Percentiles rank a stretch among this genome's conserved stretches.
Evolutionary conservation across 495 filamentous ascomycete genomes (phyloP).

Genomic region (Neurospora intermedia): DNA sequence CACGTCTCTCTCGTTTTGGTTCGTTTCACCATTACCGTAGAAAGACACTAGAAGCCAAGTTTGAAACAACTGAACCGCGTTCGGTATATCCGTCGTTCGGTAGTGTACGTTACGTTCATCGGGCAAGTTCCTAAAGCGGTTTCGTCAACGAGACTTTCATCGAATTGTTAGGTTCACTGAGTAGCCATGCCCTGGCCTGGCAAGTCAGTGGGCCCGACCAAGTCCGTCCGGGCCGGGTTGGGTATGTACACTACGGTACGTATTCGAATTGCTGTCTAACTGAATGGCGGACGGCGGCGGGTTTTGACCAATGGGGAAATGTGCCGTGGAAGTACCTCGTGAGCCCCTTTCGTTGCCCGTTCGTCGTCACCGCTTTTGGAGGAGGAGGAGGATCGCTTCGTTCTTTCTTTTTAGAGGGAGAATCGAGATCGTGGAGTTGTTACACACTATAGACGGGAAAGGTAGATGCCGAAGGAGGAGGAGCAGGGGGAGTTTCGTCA

Average conservation of each 20-base stretch:
- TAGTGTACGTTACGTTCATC: background rate
- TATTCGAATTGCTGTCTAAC: background rate
- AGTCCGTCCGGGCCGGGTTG: background rate
- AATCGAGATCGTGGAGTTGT: background rate
- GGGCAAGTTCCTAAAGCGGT: background rate
- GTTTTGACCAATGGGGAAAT: too few relatives aligned
- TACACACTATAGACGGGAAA: too few relatives aligned
- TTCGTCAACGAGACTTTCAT: background rate
- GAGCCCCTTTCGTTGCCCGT: background rate
- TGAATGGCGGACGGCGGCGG: too few relatives aligned
- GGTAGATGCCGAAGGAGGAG: background rate
- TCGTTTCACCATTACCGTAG: background rate
- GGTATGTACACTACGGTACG: too few relatives aligned
- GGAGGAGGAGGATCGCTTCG: too few relatives aligned
- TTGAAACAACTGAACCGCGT: background rate
- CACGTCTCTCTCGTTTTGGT: background rate
- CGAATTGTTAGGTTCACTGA: background rate
- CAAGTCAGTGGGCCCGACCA: background rate
- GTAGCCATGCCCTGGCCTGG: background rate
- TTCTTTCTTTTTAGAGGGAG: too few relatives aligned
- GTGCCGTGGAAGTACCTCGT: too few relatives aligned
- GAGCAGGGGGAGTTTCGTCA: background rate
- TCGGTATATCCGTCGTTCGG: background rate
- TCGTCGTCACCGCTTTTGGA: background rate
- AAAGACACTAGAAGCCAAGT: background rate